Base-by-base conservation (phyloP, 192 early-diverging fungal genomes). In the Entomortierella lignicola region DNA sequence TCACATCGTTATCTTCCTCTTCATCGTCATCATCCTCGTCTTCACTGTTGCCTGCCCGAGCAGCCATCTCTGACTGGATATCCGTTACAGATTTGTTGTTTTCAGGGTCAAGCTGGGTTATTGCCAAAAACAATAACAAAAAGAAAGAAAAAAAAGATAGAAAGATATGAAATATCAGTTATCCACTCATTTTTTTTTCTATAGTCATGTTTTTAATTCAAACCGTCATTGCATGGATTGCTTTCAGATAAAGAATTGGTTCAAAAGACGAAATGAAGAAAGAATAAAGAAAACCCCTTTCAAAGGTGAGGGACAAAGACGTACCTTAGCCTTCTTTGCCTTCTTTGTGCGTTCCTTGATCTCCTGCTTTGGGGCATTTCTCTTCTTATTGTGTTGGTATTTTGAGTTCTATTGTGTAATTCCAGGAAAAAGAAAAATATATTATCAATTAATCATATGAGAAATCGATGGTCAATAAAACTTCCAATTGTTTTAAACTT, bases 331-430 rank as follows among this genome's bases (percentile, higher is more conserved):
- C 80, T 91, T 92, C 63, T 95, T 95, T n/a, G 92, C 92, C 61
- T 89, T 90, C 77, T 92, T 94, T 60, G 90, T 88, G 30, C 89
- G 88, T 57, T 95, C 91, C 59, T 94, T 96, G 50, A 93, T 83
- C 8, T 80, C 89, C 73, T 94, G 90, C 68, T 95, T 94, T 29
- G 91, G 89, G 21, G 91, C 89, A 60, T 83, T 85, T 63, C 92
- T 91, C 79, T 94, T 92, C 83, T 98, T 96, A 68, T 93, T 95
- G 68, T 94, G 90, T 81, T 88, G 87, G 81, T 87, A 87, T 72
- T 89, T 86, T 58, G 83, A 83, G 75, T 72, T 66, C 75, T 79
- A 53, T 26, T 17, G 20, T 43, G 4, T 37, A 7, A 13, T 39
- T 37, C 5, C 15, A 15, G 12, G 44, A 20, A 47, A n/a, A n/a